Evolutionary conservation across 176 grass and related monocot genomes (phyloP), one percentile per base, ranked within the genome.

Genomic region (Oryza officinalis): DNA sequence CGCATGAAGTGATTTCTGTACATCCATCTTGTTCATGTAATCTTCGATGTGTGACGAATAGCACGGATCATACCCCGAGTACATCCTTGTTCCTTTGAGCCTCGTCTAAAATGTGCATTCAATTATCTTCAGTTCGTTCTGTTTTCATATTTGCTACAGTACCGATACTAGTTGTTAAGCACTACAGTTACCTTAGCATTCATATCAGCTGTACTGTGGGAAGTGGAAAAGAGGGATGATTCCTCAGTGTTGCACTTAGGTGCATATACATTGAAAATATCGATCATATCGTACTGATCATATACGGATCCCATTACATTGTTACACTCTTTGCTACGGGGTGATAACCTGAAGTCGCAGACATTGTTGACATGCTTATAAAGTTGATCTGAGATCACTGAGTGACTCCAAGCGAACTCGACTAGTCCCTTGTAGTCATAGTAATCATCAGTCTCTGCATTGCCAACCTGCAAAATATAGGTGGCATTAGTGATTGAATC

Each of bases 201-300:
- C 60, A 27, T 88, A 74, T 74, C 69, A 28, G 68, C 35, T 3
- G 32, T 60, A 46, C 67, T 74, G 25, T 59, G 18, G 20, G 33
- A 74, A 30, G 60, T 74, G 67, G 20, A 88, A 15, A 38, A 61
- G 7, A 13, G 4, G 45, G 90, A 69, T 73, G 86, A 84, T 87
- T 88, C 80, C 66, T 89, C 80, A 72, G 75, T 87, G 61, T 87
- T 92, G 69, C 94, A 97, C 83, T 92, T 97, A 7, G 86, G 92
- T 75, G 94, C 94, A 69, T 97, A 97, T 64, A 97, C 77, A 54
- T 97, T 97, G 74, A 90, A 97, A 71, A 97, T 97, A 38, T 94
- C 94, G 20, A 97, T 94, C 38, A 71, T 65, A 26, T 80, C 35
- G 2, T 92, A 97, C 73, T 90, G 86, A 12, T 37, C 35, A 64